Conservation (phyloP, 345 rosid species). For the Rhodomyrtus tomentosa region DNA sequence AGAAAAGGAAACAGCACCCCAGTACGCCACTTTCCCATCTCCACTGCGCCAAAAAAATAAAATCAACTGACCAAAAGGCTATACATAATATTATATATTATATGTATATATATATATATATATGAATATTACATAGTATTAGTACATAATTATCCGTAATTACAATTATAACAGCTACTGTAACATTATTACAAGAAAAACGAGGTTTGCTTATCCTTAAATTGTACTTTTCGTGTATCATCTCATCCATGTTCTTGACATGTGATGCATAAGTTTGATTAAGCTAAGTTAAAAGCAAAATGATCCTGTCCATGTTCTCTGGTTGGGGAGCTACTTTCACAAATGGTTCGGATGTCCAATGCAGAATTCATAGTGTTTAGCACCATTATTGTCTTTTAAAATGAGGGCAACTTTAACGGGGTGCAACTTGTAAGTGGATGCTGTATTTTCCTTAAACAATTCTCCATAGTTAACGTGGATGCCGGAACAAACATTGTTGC, state of each 20-base stretch:
- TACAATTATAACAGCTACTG: background rate
- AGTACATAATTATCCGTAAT: background rate
- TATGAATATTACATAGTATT: background rate
- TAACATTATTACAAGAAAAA: background rate
- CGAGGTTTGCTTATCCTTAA: too few species aligned
- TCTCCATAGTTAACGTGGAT: background rate
- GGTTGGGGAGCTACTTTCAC: background rate
- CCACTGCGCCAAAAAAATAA: conserved; percentile 44
- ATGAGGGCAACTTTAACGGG: background rate
- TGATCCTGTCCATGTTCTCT: background rate
- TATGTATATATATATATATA: background rate
- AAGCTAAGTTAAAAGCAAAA: background rate
- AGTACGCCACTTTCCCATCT: conserved; percentile 82
- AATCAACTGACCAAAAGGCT: background rate
- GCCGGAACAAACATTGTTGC: background rate
- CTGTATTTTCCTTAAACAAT: background rate
- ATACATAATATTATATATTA: background rate
- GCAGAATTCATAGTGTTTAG: background rate
- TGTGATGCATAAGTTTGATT: background rate
- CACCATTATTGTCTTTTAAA: background rate
- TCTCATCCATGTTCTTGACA: too few species aligned
- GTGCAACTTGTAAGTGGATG: background rate
- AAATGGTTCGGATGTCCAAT: background rate
- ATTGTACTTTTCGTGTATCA: too few species aligned
- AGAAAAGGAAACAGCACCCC: conserved; percentile 72